Percentiles rank a stretch among this genome's conserved stretches.
phyloP scores from a whole-genome alignment of 495 filamentous ascomycete genomes.

The Podospora pseudoanserina region DNA sequence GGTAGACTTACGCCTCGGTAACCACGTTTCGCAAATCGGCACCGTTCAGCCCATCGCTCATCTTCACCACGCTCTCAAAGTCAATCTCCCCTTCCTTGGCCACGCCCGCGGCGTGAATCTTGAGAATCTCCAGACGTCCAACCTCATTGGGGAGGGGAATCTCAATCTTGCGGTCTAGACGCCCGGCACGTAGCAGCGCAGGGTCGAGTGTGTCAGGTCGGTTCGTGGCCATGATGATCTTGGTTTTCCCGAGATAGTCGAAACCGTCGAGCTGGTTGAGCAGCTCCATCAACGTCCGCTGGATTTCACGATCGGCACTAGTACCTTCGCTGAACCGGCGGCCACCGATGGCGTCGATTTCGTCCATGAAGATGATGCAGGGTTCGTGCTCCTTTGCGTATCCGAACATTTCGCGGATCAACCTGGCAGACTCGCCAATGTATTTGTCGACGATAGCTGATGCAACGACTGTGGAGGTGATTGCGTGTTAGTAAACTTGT shows the following conservation, averaged over 20 bases:
- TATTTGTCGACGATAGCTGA: slow-evolving; percentile 99
- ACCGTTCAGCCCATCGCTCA: slow-evolving; percentile 97
- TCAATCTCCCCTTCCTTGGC: slow-evolving; percentile 93
- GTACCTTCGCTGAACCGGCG: slow-evolving; percentile 98
- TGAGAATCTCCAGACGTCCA: slow-evolving; percentile 93
- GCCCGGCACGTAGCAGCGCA: slow-evolving; percentile 86
- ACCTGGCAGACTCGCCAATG: slow-evolving; percentile 94
- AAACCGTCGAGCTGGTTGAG: slow-evolving; percentile 99
- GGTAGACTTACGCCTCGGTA: slow-evolving; percentile 82
- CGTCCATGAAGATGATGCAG: slow-evolving; percentile 99
- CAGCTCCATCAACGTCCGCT: slow-evolving; percentile 97
- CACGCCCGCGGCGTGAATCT: slow-evolving; percentile 90
- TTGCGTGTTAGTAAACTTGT: background rate
- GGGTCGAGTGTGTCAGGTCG: slow-evolving; percentile 97
- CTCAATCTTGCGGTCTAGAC: slow-evolving; percentile 97
- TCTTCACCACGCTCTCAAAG: slow-evolving; percentile 99
- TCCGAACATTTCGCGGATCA: slow-evolving; percentile 99
- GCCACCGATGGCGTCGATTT: slow-evolving; percentile 98
- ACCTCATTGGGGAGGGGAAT: slow-evolving; percentile 99
- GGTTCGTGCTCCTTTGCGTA: slow-evolving; percentile 99
- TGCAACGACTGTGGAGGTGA: slow-evolving; percentile 69
- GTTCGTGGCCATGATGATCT: slow-evolving; percentile 99
- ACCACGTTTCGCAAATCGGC: slow-evolving; percentile 97
- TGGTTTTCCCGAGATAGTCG: slow-evolving; percentile 98
- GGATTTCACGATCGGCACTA: slow-evolving; percentile 96